phyloP scores from a whole-genome alignment of 768 basidiomycete species.

The Rhizopogon roseolus region DNA sequence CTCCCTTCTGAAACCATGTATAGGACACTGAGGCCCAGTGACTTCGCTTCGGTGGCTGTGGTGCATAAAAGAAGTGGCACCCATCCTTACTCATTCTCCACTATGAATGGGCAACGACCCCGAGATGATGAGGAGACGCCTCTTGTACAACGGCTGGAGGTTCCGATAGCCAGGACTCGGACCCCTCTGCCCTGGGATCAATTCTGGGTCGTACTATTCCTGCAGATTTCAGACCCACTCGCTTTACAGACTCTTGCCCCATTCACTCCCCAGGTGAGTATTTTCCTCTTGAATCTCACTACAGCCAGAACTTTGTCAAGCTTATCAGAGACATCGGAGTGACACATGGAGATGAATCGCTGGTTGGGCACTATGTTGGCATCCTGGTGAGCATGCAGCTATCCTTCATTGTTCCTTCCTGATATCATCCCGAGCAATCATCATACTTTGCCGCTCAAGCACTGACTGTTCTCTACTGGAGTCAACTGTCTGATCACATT shows the following conservation, averaged over 20 bases:
- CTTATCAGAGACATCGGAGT: constrained; percentile 13
- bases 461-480: constrained; percentile 53
- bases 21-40: no score
- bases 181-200: constrained; percentile 62
- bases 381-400: constrained; percentile 25
- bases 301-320: not conserved
- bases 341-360: constrained; percentile 34
- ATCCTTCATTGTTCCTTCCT: constrained; percentile 27
- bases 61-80: no score
- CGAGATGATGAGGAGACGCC: constrained; percentile 32
- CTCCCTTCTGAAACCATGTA: no score
- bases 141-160: constrained; percentile 30
- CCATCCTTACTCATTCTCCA: not conserved
- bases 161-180: constrained; percentile 6
- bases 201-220: constrained; percentile 55
- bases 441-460: constrained; percentile 52
- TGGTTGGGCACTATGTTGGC: constrained; percentile 39
- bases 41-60: no score
- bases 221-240: constrained; percentile 68
- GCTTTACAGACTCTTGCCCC: constrained; percentile 68
- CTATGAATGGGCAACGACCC: not conserved
- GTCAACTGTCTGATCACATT: constrained; percentile 45
- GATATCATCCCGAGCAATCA: constrained; percentile 35
- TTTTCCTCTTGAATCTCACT: not conserved
- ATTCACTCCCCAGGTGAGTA: constrained; percentile 55